Percentiles rank a stretch among this genome's conserved stretches.
phyloP scores from a whole-genome alignment of 768 basidiomycete species.

The Collybia nuda region DNA sequence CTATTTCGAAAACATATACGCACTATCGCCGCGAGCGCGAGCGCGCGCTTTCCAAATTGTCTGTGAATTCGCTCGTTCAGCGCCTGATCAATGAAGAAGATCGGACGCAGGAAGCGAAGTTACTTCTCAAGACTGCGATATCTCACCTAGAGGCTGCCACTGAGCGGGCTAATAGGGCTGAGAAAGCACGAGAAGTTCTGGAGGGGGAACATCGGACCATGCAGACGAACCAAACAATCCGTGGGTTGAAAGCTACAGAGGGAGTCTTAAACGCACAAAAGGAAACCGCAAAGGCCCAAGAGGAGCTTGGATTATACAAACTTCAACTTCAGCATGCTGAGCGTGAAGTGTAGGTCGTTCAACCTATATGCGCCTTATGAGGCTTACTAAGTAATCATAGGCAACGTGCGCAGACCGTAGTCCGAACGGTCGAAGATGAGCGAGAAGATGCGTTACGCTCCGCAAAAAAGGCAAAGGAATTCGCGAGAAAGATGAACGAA shows the following conservation, averaged over 20 bases:
- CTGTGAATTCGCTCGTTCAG: slow-evolving; percentile 24
- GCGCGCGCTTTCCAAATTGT: slow-evolving; percentile 21
- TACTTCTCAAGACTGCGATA: slow-evolving; percentile 24
- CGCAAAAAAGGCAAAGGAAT: slow-evolving; percentile 41
- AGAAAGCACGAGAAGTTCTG: neutral
- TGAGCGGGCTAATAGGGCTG: slow-evolving; percentile 13
- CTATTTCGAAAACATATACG: slow-evolving; percentile 8
- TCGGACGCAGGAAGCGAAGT: slow-evolving; percentile 24
- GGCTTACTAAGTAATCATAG: slow-evolving; percentile 9
- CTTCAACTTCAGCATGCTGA: slow-evolving; percentile 23
- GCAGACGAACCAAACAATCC: slow-evolving; percentile 20
- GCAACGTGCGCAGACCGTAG: slow-evolving; percentile 20
- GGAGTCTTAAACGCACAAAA: slow-evolving; percentile 25
- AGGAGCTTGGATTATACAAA: slow-evolving; percentile 23
- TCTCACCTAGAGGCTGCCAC: slow-evolving; percentile 21
- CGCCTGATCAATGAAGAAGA: slow-evolving; percentile 24
- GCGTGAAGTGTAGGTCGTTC: slow-evolving; percentile 24
- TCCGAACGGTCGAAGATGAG: slow-evolving; percentile 26
- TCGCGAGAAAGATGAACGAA: slow-evolving; percentile 55
- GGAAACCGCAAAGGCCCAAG: slow-evolving; percentile 20
- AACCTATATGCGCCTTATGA: neutral
- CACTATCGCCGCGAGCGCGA: slow-evolving; percentile 22
- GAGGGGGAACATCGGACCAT: slow-evolving; percentile 7
- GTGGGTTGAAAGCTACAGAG: slow-evolving; percentile 23
- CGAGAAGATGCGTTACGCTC: slow-evolving; percentile 30